Percentiles rank a stretch among this genome's conserved stretches.
Conservation (phyloP, 2,329 filamentous ascomycete species). For the Lecanicillium sp. region DNA sequence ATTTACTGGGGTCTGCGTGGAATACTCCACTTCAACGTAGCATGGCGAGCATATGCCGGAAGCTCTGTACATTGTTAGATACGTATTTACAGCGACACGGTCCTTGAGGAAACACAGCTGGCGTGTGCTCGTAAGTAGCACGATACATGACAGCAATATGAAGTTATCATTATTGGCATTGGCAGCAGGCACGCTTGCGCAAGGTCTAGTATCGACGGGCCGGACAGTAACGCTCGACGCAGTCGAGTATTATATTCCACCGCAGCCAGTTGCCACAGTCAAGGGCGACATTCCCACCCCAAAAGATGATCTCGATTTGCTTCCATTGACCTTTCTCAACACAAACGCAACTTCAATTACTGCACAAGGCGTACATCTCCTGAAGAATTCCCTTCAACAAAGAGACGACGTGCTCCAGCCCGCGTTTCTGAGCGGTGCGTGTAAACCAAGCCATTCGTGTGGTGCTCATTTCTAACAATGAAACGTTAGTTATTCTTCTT, state of each 20-base stretch:
- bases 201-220: slow-evolving; percentile 6
- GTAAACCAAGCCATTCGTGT: too few species aligned
- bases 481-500: background rate
- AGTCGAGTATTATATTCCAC: slow-evolving; percentile 11
- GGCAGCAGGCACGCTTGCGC: too few species aligned
- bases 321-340: slow-evolving; percentile 5
- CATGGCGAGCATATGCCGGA: too few species aligned
- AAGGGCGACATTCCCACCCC: background rate
- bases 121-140: too few species aligned
- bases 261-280: slow-evolving; percentile 7
- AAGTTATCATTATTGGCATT: too few species aligned
- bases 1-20: too few species aligned
- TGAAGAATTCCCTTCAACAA: background rate
- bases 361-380: background rate
- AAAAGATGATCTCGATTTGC: background rate
- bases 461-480: too few species aligned
- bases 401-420: slow-evolving; percentile 11
- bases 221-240: slow-evolving; percentile 7
- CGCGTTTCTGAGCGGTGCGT: slow-evolving; percentile 8
- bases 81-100: too few species aligned
- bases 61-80: too few species aligned
- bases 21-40: too few species aligned
- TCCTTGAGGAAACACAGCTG: too few species aligned
- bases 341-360: background rate
- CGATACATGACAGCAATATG: too few species aligned